These are phyloP conservation scores for Panaeolus cyanescens DNA, from an alignment of 768 basidiomycete species.

Conservation along the genomic window DNA sequence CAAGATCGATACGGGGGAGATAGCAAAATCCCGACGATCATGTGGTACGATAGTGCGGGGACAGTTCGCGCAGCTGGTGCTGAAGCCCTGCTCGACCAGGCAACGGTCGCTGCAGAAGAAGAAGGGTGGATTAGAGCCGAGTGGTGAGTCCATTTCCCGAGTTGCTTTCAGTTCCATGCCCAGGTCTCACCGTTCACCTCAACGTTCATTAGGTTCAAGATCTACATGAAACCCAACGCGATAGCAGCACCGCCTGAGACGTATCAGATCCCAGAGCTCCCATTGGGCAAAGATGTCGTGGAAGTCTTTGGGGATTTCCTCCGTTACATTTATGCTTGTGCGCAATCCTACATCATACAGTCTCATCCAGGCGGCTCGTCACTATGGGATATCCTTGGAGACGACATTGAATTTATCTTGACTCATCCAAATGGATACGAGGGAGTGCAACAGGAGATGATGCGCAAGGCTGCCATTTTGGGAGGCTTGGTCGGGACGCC, in stretches of 20 bases:
- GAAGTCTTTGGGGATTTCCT: slow-evolving; percentile 47
- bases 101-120: slow-evolving; percentile 41
- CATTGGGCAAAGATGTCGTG: slow-evolving; percentile 30
- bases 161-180: too few species aligned
- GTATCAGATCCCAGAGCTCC: slow-evolving; percentile 42
- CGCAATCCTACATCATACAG: neutral
- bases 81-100: slow-evolving; percentile 42
- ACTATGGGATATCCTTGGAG: slow-evolving; percentile 14
- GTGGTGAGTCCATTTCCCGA: slow-evolving; percentile 28
- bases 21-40: slow-evolving; percentile 46
- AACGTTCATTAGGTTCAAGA: slow-evolving; percentile 30
- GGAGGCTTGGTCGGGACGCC: slow-evolving; percentile 45
- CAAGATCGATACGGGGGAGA: slow-evolving; percentile 47
- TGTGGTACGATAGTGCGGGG: slow-evolving; percentile 45
- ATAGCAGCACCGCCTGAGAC: slow-evolving; percentile 20
- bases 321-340: slow-evolving; percentile 32
- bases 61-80: slow-evolving; percentile 45
- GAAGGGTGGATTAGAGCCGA: slow-evolving; percentile 43
- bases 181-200: too few species aligned
- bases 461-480: slow-evolving; percentile 46
- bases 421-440: slow-evolving; percentile 63
- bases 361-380: neutral
- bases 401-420: slow-evolving; percentile 46
- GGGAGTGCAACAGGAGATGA: slow-evolving; percentile 48
- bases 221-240: slow-evolving; percentile 29